Percentiles rank a stretch among this genome's conserved stretches.
Evolutionary conservation across 257 asterid species (phyloP).

Genomic region (Salvia hispanica): DNA sequence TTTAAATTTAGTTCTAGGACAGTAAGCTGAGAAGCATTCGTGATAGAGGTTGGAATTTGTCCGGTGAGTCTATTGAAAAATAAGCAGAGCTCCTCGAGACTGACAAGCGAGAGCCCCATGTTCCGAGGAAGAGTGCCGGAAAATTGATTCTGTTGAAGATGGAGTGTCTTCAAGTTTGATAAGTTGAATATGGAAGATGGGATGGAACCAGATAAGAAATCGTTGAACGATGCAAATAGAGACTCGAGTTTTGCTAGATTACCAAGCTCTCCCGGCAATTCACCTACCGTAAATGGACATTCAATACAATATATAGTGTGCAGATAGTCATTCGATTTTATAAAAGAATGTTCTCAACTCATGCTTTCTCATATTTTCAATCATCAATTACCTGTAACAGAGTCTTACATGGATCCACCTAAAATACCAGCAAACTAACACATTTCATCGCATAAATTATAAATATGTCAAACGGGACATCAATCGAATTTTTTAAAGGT

Average conservation of each 20-base stretch:
- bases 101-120: slow-evolving; percentile 1
- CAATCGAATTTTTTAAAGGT: too few species aligned
- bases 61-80: background rate
- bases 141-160: slow-evolving; percentile 9
- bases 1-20: background rate
- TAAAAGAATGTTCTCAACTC: too few species aligned
- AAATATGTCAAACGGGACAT: too few species aligned
- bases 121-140: background rate
- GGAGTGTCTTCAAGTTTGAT: background rate
- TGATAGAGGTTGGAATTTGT: background rate
- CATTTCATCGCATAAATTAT: too few species aligned
- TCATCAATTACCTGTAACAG: too few species aligned
- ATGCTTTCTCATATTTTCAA: too few species aligned
- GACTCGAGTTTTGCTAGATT: background rate
- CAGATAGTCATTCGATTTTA: too few species aligned
- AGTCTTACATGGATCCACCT: too few species aligned
- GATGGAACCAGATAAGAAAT: background rate
- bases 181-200: slow-evolving; percentile 25
- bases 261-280: slow-evolving; percentile 34
- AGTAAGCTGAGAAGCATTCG: slow-evolving; percentile 8
- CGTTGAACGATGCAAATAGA: slow-evolving; percentile 13
- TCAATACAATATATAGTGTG: too few species aligned
- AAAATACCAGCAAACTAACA: too few species aligned
- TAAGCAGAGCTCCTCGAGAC: background rate
- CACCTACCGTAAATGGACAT: slow-evolving; percentile 28